Base-by-base conservation (phyloP, 2,329 filamentous ascomycete genomes). In the Monosporascus sp. region DNA sequence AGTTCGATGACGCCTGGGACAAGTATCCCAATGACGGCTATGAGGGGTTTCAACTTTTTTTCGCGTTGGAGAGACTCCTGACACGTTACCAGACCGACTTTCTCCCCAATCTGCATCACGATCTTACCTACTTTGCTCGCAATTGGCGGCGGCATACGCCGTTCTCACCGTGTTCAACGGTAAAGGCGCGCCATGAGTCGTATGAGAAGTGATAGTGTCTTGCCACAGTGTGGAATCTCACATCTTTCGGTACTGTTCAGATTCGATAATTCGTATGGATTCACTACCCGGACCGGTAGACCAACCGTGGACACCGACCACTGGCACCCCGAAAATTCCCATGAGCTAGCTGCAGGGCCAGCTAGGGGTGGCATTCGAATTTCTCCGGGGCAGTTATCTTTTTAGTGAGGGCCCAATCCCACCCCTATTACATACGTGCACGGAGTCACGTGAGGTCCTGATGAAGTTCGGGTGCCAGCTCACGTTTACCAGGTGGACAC, bases 371-470 rank as follows among this genome's bases (percentile, higher is more conserved):
- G 56, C 58, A 43, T 63, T 56, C 52, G 51, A 56, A 19, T 50
- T 60, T 36, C 14, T 55, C 17, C 57, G 59, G 8, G 43, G 14
- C 48, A 53, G 56, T 6, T 54, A 20, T 24, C 56, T 62, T 24
- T 56, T 46, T 9, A 64, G 62, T 11, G 11, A 51, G 2, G 59
- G 56, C 0, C 63, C 64, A 1, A 60, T 62, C 22, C 66, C 64
- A 6, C 7, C 56, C 1, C 55, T 65, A 19, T 55, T 71, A 6
- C 62, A 66, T 51, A 55, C 61, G n/a, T 63, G 54, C 45, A 59
- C 46, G 2, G 68, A 71, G 57, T 63, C 68, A 5, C 64, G 69
- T 22, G 48, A 54, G 20, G 36, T 52, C 19, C 54, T 64, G 3
- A 51, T 56, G 19, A 50, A 36, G 5, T 46, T 48, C 41, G 60